A percentile compares a stretch with the other conserved stretches of the same genome.
Conservation (phyloP, 305 asterid genomes). For the Fraxinus greggii region DNA sequence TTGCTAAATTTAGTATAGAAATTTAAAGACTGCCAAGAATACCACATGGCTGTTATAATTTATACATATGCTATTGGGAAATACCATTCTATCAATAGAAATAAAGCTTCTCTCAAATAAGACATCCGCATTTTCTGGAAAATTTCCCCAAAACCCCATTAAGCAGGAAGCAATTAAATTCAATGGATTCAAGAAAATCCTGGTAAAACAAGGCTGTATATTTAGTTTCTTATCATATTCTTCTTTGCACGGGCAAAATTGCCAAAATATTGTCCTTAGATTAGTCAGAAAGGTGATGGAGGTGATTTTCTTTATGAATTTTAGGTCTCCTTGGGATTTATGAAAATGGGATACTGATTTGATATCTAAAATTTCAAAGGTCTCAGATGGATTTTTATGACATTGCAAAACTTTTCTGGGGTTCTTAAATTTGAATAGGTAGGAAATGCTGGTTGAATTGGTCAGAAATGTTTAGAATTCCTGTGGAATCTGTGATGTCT, state of each 20-base stretch:
- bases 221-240: conserved; percentile 1
- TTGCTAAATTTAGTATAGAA: background rate
- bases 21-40: background rate
- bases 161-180: background rate
- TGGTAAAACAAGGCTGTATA: background rate
- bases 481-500: conserved; percentile 29
- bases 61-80: background rate
- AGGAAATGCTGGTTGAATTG: conserved; percentile 29
- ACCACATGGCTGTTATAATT: background rate
- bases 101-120: background rate
- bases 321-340: background rate
- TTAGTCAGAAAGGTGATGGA: background rate
- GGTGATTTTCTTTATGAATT: background rate
- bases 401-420: conserved; percentile 6
- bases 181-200: conserved; percentile 11
- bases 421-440: background rate
- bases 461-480: conserved; percentile 29
- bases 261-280: background rate
- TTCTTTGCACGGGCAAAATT: conserved; percentile 3
- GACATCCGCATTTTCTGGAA: conserved; percentile 9
- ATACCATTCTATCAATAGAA: background rate
- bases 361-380: conserved; percentile 1
- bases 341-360: background rate
- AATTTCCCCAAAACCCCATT: conserved; percentile 17
- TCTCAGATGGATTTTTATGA: background rate